Evolutionary conservation across 192 early-diverging fungal species (phyloP).

Genomic region (Backusella westeae): DNA sequence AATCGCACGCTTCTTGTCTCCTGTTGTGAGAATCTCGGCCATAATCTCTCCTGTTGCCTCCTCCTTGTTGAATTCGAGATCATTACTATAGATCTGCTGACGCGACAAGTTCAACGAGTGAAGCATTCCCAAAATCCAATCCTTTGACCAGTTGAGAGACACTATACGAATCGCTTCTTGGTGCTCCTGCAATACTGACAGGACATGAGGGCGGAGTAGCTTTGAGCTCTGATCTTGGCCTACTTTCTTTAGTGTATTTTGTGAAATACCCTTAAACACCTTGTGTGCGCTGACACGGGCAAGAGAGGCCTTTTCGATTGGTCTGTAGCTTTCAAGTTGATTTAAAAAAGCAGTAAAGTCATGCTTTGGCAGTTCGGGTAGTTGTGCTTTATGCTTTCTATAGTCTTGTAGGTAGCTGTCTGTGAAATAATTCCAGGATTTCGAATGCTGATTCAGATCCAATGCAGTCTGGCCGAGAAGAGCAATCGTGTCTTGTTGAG

Average conservation of each 20-base stretch:
- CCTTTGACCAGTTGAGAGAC: conserved; percentile 30
- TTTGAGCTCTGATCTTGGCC: background rate
- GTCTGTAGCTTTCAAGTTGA: background rate
- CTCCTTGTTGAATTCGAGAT: conserved; percentile 1
- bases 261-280: conserved; percentile 4
- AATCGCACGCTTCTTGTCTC: conserved; percentile 12
- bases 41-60: conserved; percentile 16
- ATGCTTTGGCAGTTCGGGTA: background rate
- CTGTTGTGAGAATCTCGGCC: conserved; percentile 7
- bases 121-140: conserved; percentile 24
- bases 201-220: background rate
- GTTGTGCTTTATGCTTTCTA: background rate
- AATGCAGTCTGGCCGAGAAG: background rate
- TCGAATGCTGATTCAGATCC: background rate
- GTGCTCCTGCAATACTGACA: background rate
- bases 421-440: conserved; percentile 9
- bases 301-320: conserved; percentile 4
- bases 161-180: conserved; percentile 13
- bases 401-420: conserved; percentile 13
- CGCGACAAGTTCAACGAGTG: background rate
- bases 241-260: background rate
- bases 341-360: background rate
- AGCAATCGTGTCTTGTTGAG: conserved; percentile 3
- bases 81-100: conserved; percentile 11
- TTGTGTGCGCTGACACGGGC: background rate